Percentiles rank a stretch among this genome's conserved stretches.
phyloP scores from a whole-genome alignment of 805 yeast species.

The Starmerella bombi region DNA sequence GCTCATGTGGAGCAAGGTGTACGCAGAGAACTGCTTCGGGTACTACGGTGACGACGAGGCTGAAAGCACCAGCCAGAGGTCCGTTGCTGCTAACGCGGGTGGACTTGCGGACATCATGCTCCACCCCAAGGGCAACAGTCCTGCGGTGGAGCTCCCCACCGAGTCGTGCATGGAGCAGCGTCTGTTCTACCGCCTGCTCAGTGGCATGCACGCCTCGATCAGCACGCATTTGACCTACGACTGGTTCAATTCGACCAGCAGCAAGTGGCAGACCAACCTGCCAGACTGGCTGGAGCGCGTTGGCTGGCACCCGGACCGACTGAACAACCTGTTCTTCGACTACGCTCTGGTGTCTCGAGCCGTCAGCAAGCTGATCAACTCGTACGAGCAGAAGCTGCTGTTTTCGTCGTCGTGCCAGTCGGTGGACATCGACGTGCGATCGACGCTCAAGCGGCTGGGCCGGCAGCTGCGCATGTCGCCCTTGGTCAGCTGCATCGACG shows the following conservation, averaged over 20 bases:
- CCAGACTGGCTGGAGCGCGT: constrained; percentile 77
- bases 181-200: constrained; percentile 69
- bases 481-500: constrained; percentile 35
- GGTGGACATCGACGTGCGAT: constrained; percentile 36
- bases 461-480: constrained; percentile 22
- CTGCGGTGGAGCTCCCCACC: constrained; percentile 18
- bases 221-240: constrained; percentile 87
- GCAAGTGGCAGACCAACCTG: constrained; percentile 73
- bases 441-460: constrained; percentile 32
- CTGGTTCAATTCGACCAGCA: constrained; percentile 54
- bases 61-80: neutral
- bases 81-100: neutral
- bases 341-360: constrained; percentile 80
- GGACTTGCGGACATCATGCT: constrained; percentile 11
- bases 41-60: constrained; percentile 23
- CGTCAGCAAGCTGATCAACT: constrained; percentile 45
- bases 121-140: constrained; percentile 21
- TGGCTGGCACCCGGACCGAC: constrained; percentile 77
- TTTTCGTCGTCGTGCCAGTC: constrained; percentile 34
- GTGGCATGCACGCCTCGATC: constrained; percentile 92
- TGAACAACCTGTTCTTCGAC: constrained; percentile 81
- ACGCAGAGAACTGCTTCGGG: constrained; percentile 80
- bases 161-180: constrained; percentile 73
- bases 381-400: constrained; percentile 38
- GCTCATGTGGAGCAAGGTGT: constrained; percentile 86